These are phyloP conservation scores for Colletotrichum tropicicola DNA, from an alignment of 2,329 filamentous ascomycete species.

Conservation along the genomic window DNA sequence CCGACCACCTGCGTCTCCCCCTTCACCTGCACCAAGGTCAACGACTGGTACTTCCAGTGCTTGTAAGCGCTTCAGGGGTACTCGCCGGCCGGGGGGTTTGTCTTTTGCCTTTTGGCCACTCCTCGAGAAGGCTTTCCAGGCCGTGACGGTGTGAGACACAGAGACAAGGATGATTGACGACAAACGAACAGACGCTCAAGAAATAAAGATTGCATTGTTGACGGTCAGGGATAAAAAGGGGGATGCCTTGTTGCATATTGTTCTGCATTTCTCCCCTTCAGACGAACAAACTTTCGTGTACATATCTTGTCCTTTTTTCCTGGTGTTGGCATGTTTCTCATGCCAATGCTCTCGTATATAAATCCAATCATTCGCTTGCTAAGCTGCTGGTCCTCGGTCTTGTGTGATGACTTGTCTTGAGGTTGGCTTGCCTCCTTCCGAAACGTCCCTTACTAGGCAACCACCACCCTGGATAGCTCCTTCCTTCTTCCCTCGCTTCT, in stretches of 20 bases:
- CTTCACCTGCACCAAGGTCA: conserved; percentile 46
- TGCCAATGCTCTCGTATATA: conserved; percentile 21
- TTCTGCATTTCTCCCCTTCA: conserved; percentile 2
- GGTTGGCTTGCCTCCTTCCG: no score
- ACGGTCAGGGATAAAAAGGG: conserved; percentile 8
- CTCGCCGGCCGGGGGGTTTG: no score
- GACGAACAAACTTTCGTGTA: conserved; percentile 23
- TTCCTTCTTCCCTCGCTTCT: no score
- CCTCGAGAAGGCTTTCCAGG: neutral
- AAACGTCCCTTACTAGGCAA: no score
- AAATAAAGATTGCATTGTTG: conserved; percentile 8
- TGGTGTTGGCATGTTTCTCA: neutral
- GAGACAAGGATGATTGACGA: neutral
- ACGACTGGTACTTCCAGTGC: conserved; percentile 54
- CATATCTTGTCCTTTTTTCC: conserved; percentile 3
- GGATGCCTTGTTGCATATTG: neutral
- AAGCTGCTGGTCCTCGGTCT: neutral
- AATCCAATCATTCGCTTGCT: conserved; percentile 24
- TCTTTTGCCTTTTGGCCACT: no score
- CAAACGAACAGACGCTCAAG: conserved; percentile 3
- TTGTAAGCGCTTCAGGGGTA: conserved; percentile 39
- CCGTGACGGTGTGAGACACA: neutral
- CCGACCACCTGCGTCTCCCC: conserved; percentile 44
- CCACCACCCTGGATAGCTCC: no score
- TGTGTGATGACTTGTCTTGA: neutral